Base-by-base conservation (phyloP, 176 grass and related monocot species). In the Triticum monococcum region DNA sequence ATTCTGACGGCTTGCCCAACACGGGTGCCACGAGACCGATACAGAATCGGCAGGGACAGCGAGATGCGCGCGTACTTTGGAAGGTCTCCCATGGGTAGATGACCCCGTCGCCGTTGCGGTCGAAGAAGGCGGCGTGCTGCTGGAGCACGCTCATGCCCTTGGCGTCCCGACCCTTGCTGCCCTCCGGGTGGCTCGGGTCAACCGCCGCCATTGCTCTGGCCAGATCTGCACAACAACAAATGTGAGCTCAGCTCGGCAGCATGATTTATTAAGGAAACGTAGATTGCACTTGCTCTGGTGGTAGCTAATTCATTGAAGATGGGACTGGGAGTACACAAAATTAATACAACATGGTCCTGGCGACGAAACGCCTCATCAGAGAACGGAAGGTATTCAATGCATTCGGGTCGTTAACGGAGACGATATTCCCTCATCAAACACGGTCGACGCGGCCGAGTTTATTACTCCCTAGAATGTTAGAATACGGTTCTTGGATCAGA, bases 81-180 rank as follows among this genome's bases (percentile, higher is more conserved):
- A 90, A 95, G 9, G 92, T 94, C 50, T 94, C 92, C 92, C 89
- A 89, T 31, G 93, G 93, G 76, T 95, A 78, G 41, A 95, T 25
- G 64, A 92, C 20, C 12, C 93, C 93, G 84, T 92, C 83, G 57
- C 89, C 91, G 61, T 92, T 87, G 79, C 83, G 70, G 83, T 95
- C 90, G 84, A 95, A 95, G 88, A 95, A 95, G 63, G 93, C 57
- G 0, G 32, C 93, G 84, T 95, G 93, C 75, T 95, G 90, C 88
- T 95, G 93, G 26, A 95, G 83, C 76, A 94, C 92, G 43, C 84
- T 94, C 81, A 91, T 76, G 8, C 85, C 82, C 22, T 76, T 70
- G 69, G 64, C 30, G 78, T 94, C 89, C 35, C 84, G 69, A 8
- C 76, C 86, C 22, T 33, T 60, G 37, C 87, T 94, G 11, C 92